Conservation (phyloP, 352 stramenopile species). For the Phytophthora idaei region DNA sequence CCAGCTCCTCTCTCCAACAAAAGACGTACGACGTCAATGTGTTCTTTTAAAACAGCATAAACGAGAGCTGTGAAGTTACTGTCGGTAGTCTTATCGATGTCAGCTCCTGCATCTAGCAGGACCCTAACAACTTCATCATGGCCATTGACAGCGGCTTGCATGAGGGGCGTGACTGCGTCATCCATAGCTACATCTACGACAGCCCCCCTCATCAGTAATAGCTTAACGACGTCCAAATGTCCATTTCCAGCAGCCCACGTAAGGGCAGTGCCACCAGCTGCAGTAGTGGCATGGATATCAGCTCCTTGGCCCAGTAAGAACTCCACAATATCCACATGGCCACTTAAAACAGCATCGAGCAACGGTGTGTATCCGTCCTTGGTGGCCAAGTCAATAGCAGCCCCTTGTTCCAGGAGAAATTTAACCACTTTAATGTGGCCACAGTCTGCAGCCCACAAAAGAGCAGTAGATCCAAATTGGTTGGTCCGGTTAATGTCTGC, state of each 20-base stretch:
- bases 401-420: not conserved
- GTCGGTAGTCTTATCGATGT: not conserved
- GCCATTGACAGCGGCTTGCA: not conserved
- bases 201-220: not conserved
- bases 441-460: not conserved
- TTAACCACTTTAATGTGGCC: not conserved
- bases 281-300: not conserved
- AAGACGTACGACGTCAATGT: not conserved
- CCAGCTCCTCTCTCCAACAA: not conserved
- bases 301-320: not conserved
- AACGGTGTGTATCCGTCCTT: not conserved
- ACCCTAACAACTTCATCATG: not conserved
- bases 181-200: not conserved
- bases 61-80: not conserved
- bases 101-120: not conserved
- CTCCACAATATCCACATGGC: not conserved
- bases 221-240: not conserved
- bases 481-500: not conserved
- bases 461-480: not conserved
- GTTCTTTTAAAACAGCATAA: not conserved
- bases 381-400: not conserved
- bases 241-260: not conserved
- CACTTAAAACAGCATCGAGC: not conserved
- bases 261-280: not conserved
- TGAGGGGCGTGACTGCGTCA: not conserved